Conservation (phyloP, 805 yeast genomes). For the Barnettozyma sp. region DNA sequence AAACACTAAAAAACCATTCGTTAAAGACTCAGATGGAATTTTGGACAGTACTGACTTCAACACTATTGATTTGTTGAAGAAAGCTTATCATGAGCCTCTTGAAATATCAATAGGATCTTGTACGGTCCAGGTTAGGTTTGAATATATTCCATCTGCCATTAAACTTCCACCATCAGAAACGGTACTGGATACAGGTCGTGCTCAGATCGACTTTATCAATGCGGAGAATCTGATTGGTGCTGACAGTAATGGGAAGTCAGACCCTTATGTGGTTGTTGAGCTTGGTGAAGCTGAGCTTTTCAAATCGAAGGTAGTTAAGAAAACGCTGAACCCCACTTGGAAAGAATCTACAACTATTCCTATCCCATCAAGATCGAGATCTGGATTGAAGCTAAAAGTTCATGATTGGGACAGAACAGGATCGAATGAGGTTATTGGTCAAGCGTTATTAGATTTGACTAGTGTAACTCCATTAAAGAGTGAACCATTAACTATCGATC, state of each 20-base stretch:
- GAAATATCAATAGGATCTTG: slow-evolving; percentile 38
- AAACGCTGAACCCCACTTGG: slow-evolving; percentile 70
- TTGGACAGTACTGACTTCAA: slow-evolving; percentile 41
- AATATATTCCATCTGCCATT: slow-evolving; percentile 53
- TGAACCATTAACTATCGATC: slow-evolving; percentile 39
- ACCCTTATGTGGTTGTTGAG: slow-evolving; percentile 53
- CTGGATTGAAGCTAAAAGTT: slow-evolving; percentile 41
- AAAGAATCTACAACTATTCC: slow-evolving; percentile 58
- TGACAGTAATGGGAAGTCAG: slow-evolving; percentile 72
- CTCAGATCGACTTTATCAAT: slow-evolving; percentile 48
- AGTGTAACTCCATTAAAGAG: slow-evolving; percentile 39
- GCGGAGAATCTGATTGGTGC: slow-evolving; percentile 51
- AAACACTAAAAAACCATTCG: slow-evolving; percentile 45
- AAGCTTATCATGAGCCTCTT: slow-evolving; percentile 40
- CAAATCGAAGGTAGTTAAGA: slow-evolving; percentile 58
- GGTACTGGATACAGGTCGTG: slow-evolving; percentile 58
- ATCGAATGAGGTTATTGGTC: slow-evolving; percentile 54
- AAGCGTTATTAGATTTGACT: slow-evolving; percentile 42
- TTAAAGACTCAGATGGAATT: slow-evolving; percentile 41
- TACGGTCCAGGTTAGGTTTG: slow-evolving; percentile 41
- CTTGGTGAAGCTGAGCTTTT: slow-evolving; percentile 47
- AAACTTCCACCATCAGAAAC: slow-evolving; percentile 53
- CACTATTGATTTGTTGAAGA: slow-evolving; percentile 49
- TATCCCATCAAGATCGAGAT: slow-evolving; percentile 55
- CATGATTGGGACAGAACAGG: slow-evolving; percentile 80